These are phyloP conservation scores for Larix sibirica DNA, from an alignment of 83 land plant species.

Conservation along the genomic window DNA sequence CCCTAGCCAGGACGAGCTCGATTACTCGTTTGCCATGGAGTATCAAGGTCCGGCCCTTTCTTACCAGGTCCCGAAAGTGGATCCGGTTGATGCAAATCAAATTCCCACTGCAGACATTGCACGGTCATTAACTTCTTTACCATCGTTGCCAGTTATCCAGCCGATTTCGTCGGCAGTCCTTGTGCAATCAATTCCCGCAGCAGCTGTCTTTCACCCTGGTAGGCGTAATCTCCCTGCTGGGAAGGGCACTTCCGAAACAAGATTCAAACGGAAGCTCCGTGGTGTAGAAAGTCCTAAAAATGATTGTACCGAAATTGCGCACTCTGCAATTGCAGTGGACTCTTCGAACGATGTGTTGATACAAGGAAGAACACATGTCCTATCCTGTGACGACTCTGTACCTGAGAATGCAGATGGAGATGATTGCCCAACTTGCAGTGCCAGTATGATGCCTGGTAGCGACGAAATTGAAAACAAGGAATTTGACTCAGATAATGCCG, in stretches of 20 bases:
- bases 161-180: slow-evolving; percentile 18
- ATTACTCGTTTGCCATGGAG: slow-evolving; percentile 67
- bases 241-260: not conserved
- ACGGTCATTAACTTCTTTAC: not conserved
- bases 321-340: not conserved
- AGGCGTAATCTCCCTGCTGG: slow-evolving; percentile 18
- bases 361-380: not conserved
- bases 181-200: not conserved
- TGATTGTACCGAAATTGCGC: not conserved
- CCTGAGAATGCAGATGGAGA: not conserved
- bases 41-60: slow-evolving; percentile 59
- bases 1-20: slow-evolving; percentile 35
- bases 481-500: not conserved
- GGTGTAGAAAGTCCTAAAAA: not conserved
- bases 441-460: not conserved
- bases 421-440: not conserved
- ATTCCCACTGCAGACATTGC: slow-evolving; percentile 47
- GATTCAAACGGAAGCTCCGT: slow-evolving; percentile 6
- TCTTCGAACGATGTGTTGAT: not conserved
- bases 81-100: slow-evolving; percentile 44
- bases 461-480: not conserved
- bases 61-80: slow-evolving; percentile 45
- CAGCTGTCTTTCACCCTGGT: not conserved
- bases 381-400: not conserved
- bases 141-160: slow-evolving; percentile 47